Evolutionary conservation across 495 filamentous ascomycete genomes (phyloP).

Genomic region (Cercophora sp.): DNA sequence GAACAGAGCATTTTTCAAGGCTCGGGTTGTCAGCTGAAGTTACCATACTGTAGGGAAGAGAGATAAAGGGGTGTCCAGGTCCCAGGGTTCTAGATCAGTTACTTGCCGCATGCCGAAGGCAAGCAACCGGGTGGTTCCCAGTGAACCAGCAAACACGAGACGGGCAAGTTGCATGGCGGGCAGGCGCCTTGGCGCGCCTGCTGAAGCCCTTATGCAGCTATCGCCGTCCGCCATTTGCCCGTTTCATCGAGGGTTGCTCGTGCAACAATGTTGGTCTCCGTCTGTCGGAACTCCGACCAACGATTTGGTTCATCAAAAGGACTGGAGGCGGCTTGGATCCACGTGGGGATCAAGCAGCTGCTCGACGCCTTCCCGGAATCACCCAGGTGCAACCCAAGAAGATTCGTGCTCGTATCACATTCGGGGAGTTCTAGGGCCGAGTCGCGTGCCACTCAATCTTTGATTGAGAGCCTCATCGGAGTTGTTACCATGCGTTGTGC

Average conservation of each 20-base stretch:
- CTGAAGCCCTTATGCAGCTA: slow-evolving; percentile 8
- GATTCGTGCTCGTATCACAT: no score
- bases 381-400: no score
- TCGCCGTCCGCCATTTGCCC: slow-evolving; percentile 6
- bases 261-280: slow-evolving; percentile 16
- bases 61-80: background rate
- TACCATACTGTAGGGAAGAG: background rate
- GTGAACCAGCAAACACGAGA: slow-evolving; percentile 15
- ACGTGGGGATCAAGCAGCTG: no score
- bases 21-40: background rate
- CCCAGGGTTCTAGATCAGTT: background rate
- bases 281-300: slow-evolving; percentile 20
- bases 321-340: no score
- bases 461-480: no score
- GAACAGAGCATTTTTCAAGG: background rate
- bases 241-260: slow-evolving; percentile 7
- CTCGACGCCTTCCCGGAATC: no score
- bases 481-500: no score
- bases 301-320: no score
- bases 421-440: no score
- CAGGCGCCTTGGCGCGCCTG: slow-evolving; percentile 10
- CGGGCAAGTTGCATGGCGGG: slow-evolving; percentile 1
- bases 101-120: slow-evolving; percentile 9
- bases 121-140: slow-evolving; percentile 11
- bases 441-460: no score